Conservation (phyloP, 75 land plant species). For the Cupressus sempervirens region DNA sequence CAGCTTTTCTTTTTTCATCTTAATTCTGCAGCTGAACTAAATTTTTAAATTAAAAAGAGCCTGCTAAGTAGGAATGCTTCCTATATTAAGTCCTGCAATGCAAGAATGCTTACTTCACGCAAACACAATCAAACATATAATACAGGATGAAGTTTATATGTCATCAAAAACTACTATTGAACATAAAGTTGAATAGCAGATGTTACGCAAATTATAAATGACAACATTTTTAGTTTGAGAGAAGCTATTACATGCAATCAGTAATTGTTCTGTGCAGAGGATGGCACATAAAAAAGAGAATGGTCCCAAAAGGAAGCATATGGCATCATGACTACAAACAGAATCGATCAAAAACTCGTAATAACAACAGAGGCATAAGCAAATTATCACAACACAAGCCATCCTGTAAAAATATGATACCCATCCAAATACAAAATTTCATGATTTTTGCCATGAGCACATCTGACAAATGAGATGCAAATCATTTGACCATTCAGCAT, state of each 20-base stretch:
- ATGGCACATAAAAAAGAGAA: background rate
- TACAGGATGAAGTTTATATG: background rate
- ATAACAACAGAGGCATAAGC: background rate
- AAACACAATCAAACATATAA: background rate
- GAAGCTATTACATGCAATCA: background rate
- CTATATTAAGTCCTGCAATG: background rate
- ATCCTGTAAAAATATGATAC: background rate
- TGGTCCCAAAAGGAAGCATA: background rate
- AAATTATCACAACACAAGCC: background rate
- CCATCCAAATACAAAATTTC: background rate
- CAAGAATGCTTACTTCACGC: background rate
- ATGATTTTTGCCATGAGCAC: background rate
- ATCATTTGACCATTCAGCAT: background rate
- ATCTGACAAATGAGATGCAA: background rate
- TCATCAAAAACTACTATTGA: background rate
- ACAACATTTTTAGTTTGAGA: background rate
- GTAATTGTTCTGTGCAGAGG: background rate
- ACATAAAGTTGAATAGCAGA: background rate
- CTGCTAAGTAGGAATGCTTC: too few species aligned
- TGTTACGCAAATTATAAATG: background rate
- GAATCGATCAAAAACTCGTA: background rate
- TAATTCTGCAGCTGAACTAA: background rate
- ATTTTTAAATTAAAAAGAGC: too few species aligned
- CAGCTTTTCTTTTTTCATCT: background rate
- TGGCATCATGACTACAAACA: background rate